Conservation (phyloP, 805 yeast genomes). For the Nakazawaea ishiwadae region DNA sequence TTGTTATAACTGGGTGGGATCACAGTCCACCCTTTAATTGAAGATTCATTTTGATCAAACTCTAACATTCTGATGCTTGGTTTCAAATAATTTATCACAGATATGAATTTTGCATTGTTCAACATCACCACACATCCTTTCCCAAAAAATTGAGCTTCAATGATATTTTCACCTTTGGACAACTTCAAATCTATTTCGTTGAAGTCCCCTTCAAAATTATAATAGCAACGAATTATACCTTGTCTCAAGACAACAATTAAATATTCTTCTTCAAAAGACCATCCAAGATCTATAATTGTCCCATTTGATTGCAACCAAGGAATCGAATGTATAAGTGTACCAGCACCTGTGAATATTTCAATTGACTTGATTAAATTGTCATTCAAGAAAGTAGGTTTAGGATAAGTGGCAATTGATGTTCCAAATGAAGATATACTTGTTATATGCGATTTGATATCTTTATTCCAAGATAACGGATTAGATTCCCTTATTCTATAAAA, state of each 20-base stretch:
- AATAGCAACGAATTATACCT: constrained; percentile 53
- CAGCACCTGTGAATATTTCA: constrained; percentile 30
- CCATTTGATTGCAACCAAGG: constrained; percentile 46
- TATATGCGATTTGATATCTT: constrained; percentile 22
- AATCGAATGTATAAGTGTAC: constrained; percentile 23
- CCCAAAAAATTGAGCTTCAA: constrained; percentile 33
- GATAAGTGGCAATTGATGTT: constrained; percentile 50
- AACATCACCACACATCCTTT: constrained; percentile 41
- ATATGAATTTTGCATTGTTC: constrained; percentile 34
- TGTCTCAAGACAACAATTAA: constrained; percentile 50
- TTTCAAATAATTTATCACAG: constrained; percentile 34
- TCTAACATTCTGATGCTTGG: constrained; percentile 22
- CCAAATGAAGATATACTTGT: constrained; percentile 49
- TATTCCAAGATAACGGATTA: constrained; percentile 49
- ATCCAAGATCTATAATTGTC: constrained; percentile 47
- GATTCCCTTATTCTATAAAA: constrained; percentile 62
- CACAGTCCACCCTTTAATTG: constrained; percentile 9
- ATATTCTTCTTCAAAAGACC: constrained; percentile 43
- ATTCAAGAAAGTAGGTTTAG: constrained; percentile 21
- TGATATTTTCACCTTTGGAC: constrained; percentile 27
- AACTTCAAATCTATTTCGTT: constrained; percentile 41
- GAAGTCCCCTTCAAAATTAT: constrained; percentile 66
- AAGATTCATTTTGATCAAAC: constrained; percentile 14
- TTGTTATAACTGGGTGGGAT: constrained; percentile 17
- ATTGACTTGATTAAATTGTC: constrained; percentile 16